Evolutionary conservation across 192 early-diverging fungal genomes (phyloP), one percentile per base, ranked within the genome.

Genomic region (Gaertneriomyces semiglobifer): DNA sequence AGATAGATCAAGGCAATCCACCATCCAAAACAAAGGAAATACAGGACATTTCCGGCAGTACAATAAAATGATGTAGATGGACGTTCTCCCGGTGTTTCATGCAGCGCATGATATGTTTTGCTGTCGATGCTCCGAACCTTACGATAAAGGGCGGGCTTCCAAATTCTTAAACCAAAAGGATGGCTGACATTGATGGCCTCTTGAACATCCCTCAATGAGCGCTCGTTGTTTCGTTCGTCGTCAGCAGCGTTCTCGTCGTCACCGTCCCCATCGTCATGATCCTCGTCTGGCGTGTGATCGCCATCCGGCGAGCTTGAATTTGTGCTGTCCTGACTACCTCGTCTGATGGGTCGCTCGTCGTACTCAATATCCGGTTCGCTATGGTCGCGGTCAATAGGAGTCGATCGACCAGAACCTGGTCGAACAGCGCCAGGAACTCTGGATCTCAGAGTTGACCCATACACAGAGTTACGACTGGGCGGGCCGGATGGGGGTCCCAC

Each of bases 71-170:
- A 52, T 80, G 5, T 70, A 69, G 6, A 76, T 71, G 11, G 85
- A 77, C 38, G 83, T 80, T 16, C 88, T 84, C 60, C 81, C 70
- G 42, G 89, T 80, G 71, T 51, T 20, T 75, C 66, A 56, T 96
- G 96, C 43, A 98, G 78, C 16, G 88, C 92, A 19, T 83, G 74
- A 66, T 95, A 87, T 41, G 89, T 92, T 4, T 84, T 84, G 4
- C 85, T 84, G 43, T 89, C 87, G 43, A 95, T 90, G 12, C 90
- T 89, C 11, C 96, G 89, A 8, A 86, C 83, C 72, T 98, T 98
- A 58, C 92, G 91, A 82, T 96, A 98, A n/a, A 98, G 81, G 9
- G 94, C 93, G 20, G 93, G 93, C 75, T 98, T 98, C 96, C 96
- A 98, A 20, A 98, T 81, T 41, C 89, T 90, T 51, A 98, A 72